phyloP scores from a whole-genome alignment of 2,329 filamentous ascomycete species.

The Trichoderma sp. region DNA sequence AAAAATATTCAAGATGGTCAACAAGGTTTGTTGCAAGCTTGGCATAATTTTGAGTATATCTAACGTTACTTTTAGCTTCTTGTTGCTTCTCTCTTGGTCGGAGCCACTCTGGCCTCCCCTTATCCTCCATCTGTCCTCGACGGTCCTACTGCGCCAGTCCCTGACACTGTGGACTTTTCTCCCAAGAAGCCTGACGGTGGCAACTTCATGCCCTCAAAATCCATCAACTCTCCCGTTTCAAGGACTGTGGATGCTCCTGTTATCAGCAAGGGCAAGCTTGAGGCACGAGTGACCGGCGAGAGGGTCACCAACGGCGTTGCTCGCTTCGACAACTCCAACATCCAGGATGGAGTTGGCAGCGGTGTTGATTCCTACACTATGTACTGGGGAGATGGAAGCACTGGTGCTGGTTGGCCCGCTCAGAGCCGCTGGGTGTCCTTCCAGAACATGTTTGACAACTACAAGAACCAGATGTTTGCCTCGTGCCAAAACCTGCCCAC shows the following conservation, averaged over 20 bases:
- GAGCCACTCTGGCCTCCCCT: background rate
- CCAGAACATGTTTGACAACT: constrained; percentile 26
- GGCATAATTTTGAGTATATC: background rate
- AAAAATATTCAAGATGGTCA: constrained; percentile 2
- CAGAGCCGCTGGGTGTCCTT: constrained; percentile 16
- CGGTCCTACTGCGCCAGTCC: background rate
- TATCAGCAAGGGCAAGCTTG: background rate
- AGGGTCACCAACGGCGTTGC: constrained; percentile 4
- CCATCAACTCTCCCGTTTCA: background rate
- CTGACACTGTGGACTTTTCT: constrained; percentile 7
- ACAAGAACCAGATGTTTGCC: constrained; percentile 21
- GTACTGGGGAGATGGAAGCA: constrained; percentile 18
- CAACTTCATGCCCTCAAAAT: constrained; percentile 13
- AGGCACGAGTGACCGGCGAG: background rate
- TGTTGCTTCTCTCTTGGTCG: constrained; percentile 6
- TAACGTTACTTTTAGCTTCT: background rate
- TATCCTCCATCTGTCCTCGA: constrained; percentile 4
- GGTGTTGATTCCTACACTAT: constrained; percentile 31
- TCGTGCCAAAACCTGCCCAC: constrained; percentile 14
- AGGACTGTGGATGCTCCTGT: background rate
- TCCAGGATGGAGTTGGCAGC: constrained; percentile 20
- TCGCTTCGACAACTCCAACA: constrained; percentile 16
- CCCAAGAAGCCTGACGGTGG: background rate
- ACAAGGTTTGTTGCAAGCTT: background rate
- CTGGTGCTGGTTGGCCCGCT: constrained; percentile 12